Evolutionary conservation across 805 yeast species (phyloP), one percentile per base, ranked within the genome.

Genomic region (Candida krabiensis): DNA sequence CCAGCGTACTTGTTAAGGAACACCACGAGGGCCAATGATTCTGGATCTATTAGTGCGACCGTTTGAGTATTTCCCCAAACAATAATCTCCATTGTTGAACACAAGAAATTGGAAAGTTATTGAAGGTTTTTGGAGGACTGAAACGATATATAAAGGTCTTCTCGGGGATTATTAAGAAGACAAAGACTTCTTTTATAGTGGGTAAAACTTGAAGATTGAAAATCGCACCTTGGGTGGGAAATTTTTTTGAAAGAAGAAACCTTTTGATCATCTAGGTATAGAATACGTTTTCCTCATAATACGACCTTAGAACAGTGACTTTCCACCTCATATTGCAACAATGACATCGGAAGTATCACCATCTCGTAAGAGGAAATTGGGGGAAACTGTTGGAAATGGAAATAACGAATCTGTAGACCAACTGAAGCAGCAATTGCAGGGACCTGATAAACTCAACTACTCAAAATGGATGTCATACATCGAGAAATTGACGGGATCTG

Each of bases 381-480:
- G 34, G 9, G 33, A 26, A 1, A 12, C 21, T 13, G 25, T 29
- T 18, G 16, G 15, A 24, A 35, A 32, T 28, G 28, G 40, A 3
- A 37, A 42, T 6, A 28, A 35, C 15, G 34, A 34, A 67, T 73
- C 31, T 18, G 72, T 79, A 35, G 85, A 85, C 12, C 77, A 70
- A 38, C 67, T 83, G 18, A 78, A 74, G 48, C 83, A 77, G 44
- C 73, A 66, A 22, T 56, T 83, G 27, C 72, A 70, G 38, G 35
- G 37, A 19, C 64, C 58, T 4, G 68, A 78, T 43, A 81, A 79
- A 9, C 61, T 73, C 11, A 77, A 83, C 55, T 69, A 79, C 37
- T 45, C 60, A 6, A 66, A 74, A 30, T 84, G 91, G 86, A 55
- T 69, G 27, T 69, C 70, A 44, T 64, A 83, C 40, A 69, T 83